Conservation (phyloP, 345 rosid genomes). For the Dimocarpus longan region DNA sequence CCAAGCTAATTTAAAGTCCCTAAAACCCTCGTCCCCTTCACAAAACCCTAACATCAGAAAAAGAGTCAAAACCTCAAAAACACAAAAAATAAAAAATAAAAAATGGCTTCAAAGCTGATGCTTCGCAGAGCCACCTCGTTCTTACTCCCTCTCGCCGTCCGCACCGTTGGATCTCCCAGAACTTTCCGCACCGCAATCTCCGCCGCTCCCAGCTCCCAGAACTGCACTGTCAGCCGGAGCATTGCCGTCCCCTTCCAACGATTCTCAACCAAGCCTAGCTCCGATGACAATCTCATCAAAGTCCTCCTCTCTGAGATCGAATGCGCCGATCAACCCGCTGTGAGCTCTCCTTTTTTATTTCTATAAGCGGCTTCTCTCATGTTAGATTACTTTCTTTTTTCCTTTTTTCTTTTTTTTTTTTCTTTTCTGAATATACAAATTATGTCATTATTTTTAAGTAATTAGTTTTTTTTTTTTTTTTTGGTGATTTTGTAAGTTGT, state of each 20-base stretch:
- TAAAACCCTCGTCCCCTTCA: background rate
- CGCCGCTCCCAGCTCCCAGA: constrained; percentile 22
- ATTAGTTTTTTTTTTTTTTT: background rate
- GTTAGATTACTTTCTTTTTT: background rate
- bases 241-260: constrained; percentile 19
- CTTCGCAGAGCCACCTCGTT: constrained; percentile 53
- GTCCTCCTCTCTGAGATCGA: constrained; percentile 56
- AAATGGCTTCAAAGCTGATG: constrained; percentile 36
- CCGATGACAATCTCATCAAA: constrained; percentile 45
- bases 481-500: background rate
- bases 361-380: background rate
- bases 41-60: constrained; percentile 25
- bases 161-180: constrained; percentile 39
- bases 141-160: constrained; percentile 39
- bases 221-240: constrained; percentile 23
- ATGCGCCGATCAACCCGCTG: constrained; percentile 35
- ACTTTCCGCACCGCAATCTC: constrained; percentile 28
- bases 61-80: background rate
- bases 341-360: background rate
- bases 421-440: background rate
- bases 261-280: constrained; percentile 36
- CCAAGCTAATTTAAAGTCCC: background rate
- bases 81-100: background rate
- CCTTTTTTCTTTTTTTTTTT: too few relatives aligned
- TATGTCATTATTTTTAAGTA: background rate